Percentiles rank a stretch among this genome's conserved stretches.
These are phyloP conservation scores for Ploettnerulaceae sp. DNA, from an alignment of 2,329 filamentous ascomycete species.

Conservation along the genomic window DNA sequence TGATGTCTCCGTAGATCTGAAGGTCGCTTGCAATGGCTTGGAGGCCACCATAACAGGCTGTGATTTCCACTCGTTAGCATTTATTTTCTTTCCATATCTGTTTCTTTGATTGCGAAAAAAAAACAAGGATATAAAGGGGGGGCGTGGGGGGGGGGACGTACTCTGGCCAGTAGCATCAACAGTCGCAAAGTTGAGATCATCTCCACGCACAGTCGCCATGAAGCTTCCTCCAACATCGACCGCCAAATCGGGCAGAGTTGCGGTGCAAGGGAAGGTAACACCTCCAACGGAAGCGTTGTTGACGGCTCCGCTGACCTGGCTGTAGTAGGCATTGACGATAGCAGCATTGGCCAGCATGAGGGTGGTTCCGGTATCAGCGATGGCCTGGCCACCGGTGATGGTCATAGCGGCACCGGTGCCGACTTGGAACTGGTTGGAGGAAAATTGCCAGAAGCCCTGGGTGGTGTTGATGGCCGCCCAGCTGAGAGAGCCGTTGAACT, in stretches of 20 bases:
- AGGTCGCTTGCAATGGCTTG: constrained; percentile 53
- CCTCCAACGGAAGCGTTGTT: constrained; percentile 35
- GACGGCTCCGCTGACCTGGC: constrained; percentile 35
- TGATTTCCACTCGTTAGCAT: constrained; percentile 9
- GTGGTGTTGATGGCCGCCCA: constrained; percentile 46
- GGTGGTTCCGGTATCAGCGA: constrained; percentile 42
- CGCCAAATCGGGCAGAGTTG: constrained; percentile 35
- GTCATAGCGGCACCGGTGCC: constrained; percentile 48
- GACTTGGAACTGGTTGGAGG: constrained; percentile 44
- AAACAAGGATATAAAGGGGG: background rate
- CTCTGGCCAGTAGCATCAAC: constrained; percentile 42
- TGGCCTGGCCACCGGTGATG: constrained; percentile 50
- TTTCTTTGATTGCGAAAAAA: background rate
- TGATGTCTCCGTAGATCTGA: constrained; percentile 59
- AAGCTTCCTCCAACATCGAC: constrained; percentile 37
- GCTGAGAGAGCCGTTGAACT: constrained; percentile 49
- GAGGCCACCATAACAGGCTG: constrained; percentile 63
- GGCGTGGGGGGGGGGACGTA: constrained; percentile 36
- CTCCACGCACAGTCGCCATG: constrained; percentile 42
- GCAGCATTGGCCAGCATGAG: constrained; percentile 37
- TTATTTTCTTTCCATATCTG: background rate
- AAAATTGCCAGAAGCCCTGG: constrained; percentile 54
- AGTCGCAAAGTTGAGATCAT: constrained; percentile 48
- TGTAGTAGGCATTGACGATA: constrained; percentile 40
- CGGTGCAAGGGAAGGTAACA: constrained; percentile 37